phyloP scores from a whole-genome alignment of 75 land plant genomes.

The Chamaecyparis obtusa region DNA sequence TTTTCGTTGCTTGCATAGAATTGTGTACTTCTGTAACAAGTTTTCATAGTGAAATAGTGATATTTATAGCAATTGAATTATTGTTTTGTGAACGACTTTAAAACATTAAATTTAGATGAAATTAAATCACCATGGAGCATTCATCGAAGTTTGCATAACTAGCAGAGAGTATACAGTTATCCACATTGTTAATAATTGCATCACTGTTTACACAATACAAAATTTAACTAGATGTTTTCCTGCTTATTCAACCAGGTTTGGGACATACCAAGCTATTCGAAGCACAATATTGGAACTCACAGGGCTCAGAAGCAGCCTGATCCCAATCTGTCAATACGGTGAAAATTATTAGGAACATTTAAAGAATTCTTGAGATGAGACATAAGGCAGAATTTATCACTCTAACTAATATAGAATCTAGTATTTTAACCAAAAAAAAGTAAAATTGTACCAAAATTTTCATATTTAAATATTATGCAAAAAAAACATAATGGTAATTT shows the following conservation, averaged over 20 bases:
- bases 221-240: background rate
- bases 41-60: background rate
- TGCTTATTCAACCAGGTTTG: background rate
- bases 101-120: background rate
- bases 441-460: background rate
- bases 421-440: background rate
- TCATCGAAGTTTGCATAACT: background rate
- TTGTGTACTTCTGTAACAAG: too few relatives aligned
- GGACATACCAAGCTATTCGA: slow-evolving; percentile 2
- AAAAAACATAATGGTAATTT: background rate
- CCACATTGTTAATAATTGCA: background rate
- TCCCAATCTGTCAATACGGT: background rate
- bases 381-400: background rate
- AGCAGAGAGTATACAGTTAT: background rate
- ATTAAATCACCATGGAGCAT: background rate
- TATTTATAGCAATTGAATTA: background rate
- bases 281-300: slow-evolving; percentile 4
- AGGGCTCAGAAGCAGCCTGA: background rate
- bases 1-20: too few relatives aligned
- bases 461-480: background rate
- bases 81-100: background rate
- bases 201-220: background rate
- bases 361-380: background rate
- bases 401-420: background rate
- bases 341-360: background rate